Base-by-base conservation (phyloP, 139 green algal species). In the Gonium pectorale region DNA sequence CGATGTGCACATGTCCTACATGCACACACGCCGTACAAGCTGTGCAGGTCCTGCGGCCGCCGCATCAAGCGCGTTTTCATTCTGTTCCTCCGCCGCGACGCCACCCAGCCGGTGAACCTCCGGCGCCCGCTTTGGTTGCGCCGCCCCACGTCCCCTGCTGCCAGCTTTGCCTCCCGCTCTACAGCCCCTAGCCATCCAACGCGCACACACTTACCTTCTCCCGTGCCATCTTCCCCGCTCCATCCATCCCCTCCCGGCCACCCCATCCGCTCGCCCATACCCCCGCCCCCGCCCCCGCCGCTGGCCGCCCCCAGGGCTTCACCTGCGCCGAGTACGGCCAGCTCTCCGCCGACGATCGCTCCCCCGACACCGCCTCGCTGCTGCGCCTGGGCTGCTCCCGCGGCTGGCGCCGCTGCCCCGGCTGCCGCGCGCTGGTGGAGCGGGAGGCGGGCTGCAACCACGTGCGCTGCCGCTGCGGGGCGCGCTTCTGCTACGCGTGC, bases 391-490 rank as follows among this genome's bases (percentile, higher is more conserved):
- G 68, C 6, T 56, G 43, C 19, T 24, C 67, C 29, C 49, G 83
- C 29, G 17, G 41, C 35, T 90, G 90, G 89, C 75, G 80, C 84
- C 78, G 73, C 13, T 94, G 90, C 84, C 90, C 90, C 5, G 64
- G 56, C 31, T 94, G 90, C 31, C 60, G 89, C 9, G 15, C 4
- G 26, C 5, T 80, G 52, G 72, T 80, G 72, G 86, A 92, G 70
- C 86, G 89, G 35, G 86, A n/a, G 1, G 80, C 86, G 31, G 91
- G 91, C 56, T 91, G 90, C 89, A 90, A 89, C 67, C 82, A 92
- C 78, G 88, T 94, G 79, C 35, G 40, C n/a, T 94, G 90, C 89
- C 80, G 68, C 31, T 94, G 90, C 54, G 83, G 84, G 7, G 15
- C 33, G 5, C 3, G 33, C 33, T 92, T 94, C 81, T 94, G 89